Conservation (phyloP, 805 yeast species). For the Debaryomyces tyrocola region DNA sequence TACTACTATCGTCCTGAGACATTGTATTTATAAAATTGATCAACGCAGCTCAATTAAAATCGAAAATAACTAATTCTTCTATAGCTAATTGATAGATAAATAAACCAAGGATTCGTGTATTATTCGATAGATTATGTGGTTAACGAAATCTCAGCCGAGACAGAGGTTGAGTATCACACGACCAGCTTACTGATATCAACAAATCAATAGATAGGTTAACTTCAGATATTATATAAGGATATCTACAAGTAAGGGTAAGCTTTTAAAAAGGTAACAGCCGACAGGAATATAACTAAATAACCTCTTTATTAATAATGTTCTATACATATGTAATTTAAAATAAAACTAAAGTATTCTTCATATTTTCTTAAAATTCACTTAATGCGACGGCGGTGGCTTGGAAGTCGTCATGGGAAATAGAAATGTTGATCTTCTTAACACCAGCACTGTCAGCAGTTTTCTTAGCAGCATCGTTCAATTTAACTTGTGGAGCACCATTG, state of each 20-base stretch:
- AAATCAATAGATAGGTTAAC: not conserved
- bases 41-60: not conserved
- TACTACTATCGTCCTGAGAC: slow-evolving; percentile 1
- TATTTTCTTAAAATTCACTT: slow-evolving; percentile 43
- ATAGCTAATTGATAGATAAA: not conserved
- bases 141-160: not conserved
- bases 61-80: not conserved
- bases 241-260: too few species aligned
- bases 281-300: too few species aligned
- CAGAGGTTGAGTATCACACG: not conserved
- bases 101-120: not conserved
- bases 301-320: too few species aligned
- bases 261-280: too few species aligned
- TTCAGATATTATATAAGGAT: too few species aligned
- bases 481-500: slow-evolving; percentile 82
- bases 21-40: not conserved
- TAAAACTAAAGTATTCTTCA: too few species aligned
- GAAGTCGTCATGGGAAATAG: slow-evolving; percentile 94
- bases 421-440: slow-evolving; percentile 71
- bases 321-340: too few species aligned
- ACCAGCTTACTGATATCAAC: not conserved
- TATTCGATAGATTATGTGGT: not conserved
- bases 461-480: slow-evolving; percentile 73
- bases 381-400: slow-evolving; percentile 98
- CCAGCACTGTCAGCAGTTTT: slow-evolving; percentile 71